Evolutionary conservation across 805 yeast genomes (phyloP), one percentile per base, ranked within the genome.

Genomic region (Priceomyces castillae): DNA sequence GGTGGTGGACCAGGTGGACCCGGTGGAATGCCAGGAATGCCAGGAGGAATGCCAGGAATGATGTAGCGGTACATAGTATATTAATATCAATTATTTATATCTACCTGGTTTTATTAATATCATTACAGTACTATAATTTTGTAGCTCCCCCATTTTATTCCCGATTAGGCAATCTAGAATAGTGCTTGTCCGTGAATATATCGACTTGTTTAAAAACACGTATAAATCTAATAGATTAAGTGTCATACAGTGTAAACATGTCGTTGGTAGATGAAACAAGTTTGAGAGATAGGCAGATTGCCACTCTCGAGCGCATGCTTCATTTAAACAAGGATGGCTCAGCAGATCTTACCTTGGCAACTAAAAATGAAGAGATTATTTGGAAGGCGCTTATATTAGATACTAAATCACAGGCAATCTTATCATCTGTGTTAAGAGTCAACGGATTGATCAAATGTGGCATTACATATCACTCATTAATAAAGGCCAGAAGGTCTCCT

Each of bases 341-440:
- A 3, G 63, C 78, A 5, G 82, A 79, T 51, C 63, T 76, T 43
- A 76, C 81, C 7, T 73, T 78, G 30, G 76, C 83, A 6, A 66
- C 76, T 16, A 76, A 76, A 46, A 77, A 73, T 39, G 86, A 82
- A 52, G 89, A 84, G 50, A 74, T 87, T 42, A 74, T 84, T 22
- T 94, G 99, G 99, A 94, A 94, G 59, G 96, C 87, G 7, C 74
- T 94, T 39, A 79, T 94, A 4, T 74, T 94, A 51, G 99, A 94
- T 61, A 62, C 73, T 31, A 78, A 82, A 46, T 86, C 96, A 33
- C 86, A 95, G 23, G 85, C 86, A 14, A 84, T 94, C 34, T 78
- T 94, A 5, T 90, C 97, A 2, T 86, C 96, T 5, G 92, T 94
- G n/a, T 67, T 94, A 43, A 74, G 98, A 46, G 97, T 92, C 48